A percentile compares a stretch with the other conserved stretches of the same genome.
Evolutionary conservation across 148 eudicot species (phyloP).

Genomic region (Salicornia ramosissima): DNA sequence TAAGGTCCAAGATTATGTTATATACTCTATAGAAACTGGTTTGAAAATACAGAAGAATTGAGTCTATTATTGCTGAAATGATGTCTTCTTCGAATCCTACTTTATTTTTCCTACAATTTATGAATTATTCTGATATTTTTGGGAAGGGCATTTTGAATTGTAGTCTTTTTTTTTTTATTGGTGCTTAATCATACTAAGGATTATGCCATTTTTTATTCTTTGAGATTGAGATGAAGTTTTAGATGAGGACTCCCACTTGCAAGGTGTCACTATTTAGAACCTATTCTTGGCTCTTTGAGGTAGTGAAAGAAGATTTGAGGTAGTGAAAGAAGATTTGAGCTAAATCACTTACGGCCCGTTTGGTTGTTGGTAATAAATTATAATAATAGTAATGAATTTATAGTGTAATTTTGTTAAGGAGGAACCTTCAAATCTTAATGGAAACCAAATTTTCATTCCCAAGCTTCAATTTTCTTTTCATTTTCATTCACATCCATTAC

Average conservation of each 20-base stretch:
- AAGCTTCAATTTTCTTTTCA: no score
- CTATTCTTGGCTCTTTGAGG: background rate
- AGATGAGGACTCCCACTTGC: background rate
- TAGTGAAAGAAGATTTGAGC: no score
- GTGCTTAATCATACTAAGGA: background rate
- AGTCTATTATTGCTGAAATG: background rate
- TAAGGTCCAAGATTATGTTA: background rate
- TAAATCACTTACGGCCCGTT: no score
- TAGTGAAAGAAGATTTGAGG: conserved; percentile 5
- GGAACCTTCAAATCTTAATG: no score
- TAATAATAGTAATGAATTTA: no score
- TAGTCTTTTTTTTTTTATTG: background rate
- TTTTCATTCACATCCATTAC: no score
- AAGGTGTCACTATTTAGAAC: background rate
- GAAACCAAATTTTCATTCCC: no score
- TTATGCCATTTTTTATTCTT: background rate
- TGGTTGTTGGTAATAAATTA: no score
- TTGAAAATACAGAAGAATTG: background rate
- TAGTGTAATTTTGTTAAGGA: no score
- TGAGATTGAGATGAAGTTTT: background rate
- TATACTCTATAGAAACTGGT: background rate
- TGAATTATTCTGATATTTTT: background rate
- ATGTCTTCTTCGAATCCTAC: background rate
- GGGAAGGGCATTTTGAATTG: background rate
- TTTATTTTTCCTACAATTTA: background rate